These are phyloP conservation scores for Ustilago nuda DNA, from an alignment of 1,284 basidiomycete species.

Conservation along the genomic window DNA sequence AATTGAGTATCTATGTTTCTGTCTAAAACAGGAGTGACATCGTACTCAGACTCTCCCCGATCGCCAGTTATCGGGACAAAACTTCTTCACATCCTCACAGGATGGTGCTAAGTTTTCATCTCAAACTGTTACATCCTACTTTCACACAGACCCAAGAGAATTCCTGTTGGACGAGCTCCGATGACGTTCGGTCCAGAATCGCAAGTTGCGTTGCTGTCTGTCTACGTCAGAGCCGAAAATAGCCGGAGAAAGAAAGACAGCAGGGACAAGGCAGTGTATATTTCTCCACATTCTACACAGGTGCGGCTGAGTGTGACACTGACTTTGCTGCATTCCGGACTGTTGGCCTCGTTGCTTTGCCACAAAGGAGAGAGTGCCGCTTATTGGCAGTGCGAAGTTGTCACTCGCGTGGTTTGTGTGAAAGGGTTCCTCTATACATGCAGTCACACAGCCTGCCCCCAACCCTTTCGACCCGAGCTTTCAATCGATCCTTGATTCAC, in stretches of 20 bases:
- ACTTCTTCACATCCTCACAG: no score
- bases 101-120: no score
- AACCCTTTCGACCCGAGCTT: background rate
- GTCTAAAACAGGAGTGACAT: no score
- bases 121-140: no score
- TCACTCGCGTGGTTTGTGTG: background rate
- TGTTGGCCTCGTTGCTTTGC: background rate
- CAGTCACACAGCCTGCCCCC: background rate
- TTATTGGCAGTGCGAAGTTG: background rate
- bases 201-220: slow-evolving; percentile 2
- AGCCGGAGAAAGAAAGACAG: background rate
- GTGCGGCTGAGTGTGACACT: background rate
- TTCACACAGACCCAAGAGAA: no score
- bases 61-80: no score
- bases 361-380: background rate
- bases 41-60: no score
- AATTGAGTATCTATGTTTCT: no score
- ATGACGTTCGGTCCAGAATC: background rate
- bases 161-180: background rate
- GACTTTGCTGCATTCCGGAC: background rate
- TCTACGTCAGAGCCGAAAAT: slow-evolving; percentile 15
- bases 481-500: background rate
- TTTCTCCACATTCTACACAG: background rate
- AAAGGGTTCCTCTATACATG: background rate
- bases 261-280: background rate